Evolutionary conservation across 73 alveolate species (phyloP).

Genomic region (Durusdinium trenchii): DNA sequence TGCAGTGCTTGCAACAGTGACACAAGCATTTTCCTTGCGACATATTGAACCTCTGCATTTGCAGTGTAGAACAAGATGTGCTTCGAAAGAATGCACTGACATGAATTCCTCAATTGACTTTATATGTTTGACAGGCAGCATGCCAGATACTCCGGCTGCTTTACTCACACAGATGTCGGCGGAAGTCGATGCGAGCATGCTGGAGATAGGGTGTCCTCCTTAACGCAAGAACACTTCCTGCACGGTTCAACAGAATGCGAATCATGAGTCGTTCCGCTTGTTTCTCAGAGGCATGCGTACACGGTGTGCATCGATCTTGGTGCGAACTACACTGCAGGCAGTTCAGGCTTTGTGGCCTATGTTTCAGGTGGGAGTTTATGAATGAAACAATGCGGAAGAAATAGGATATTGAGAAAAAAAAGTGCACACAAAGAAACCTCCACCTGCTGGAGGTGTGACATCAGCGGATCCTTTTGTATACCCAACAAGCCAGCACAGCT

Average conservation of each 20-base stretch:
- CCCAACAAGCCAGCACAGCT: background rate
- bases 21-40: slow-evolving; percentile 25
- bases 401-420: background rate
- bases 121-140: background rate
- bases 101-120: background rate
- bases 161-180: background rate
- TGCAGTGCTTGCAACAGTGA: slow-evolving; percentile 14
- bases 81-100: background rate
- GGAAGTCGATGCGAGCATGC: background rate
- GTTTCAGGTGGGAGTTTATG: slow-evolving; percentile 6
- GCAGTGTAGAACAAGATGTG: no score
- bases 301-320: slow-evolving; percentile 18
- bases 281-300: slow-evolving; percentile 22
- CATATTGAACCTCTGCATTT: background rate
- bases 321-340: slow-evolving; percentile 9
- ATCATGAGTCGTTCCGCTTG: no score
- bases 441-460: background rate
- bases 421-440: background rate
- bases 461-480: slow-evolving; percentile 31
- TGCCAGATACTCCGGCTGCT: background rate
- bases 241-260: no score
- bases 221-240: background rate
- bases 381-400: background rate
- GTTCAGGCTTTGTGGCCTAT: slow-evolving; percentile 29
- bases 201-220: slow-evolving; percentile 7